A percentile compares a stretch with the other conserved stretches of the same genome.
These are phyloP conservation scores for Cymbopogon citratus DNA, from an alignment of 176 grass and related monocot genomes.

Conservation along the genomic window DNA sequence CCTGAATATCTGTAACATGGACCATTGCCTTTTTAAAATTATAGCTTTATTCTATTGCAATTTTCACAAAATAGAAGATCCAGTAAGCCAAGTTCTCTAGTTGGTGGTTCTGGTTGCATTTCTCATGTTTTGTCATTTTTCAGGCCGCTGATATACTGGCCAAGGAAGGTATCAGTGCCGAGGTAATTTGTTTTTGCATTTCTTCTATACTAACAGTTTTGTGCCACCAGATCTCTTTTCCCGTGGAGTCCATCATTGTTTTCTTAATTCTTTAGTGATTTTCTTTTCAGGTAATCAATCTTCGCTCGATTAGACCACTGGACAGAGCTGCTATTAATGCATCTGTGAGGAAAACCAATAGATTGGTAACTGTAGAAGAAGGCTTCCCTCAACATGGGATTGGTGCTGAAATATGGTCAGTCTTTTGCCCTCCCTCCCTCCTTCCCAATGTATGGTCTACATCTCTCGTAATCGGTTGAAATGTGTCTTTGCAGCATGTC, in stretches of 20 bases:
- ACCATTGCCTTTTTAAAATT: not conserved
- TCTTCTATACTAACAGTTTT: not conserved
- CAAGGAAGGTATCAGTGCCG: conserved; percentile 93
- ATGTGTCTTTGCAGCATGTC: conserved; percentile 64
- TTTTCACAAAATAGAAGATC: not conserved
- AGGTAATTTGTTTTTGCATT: conserved; percentile 49
- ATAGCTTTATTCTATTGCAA: not conserved
- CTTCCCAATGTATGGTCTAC: not conserved
- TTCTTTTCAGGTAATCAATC: conserved; percentile 81
- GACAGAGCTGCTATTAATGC: conserved; percentile 89
- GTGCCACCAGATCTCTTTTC: not conserved
- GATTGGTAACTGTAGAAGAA: conserved; percentile 91
- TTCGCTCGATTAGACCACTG: conserved; percentile 88
- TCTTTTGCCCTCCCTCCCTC: not conserved
- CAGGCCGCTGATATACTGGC: conserved; percentile 92
- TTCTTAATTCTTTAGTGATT: conserved; percentile 21
- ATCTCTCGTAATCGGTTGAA: not conserved
- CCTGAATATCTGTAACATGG: not conserved
- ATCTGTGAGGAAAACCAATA: conserved; percentile 95
- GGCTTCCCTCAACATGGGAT: conserved; percentile 89
- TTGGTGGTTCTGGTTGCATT: not conserved
- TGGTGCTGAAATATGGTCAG: conserved; percentile 89
- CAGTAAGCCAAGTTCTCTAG: not conserved
- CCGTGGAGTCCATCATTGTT: not conserved
- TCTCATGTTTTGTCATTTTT: conserved; percentile 32